Conservation (phyloP, 108 stramenopile genomes). For the Skeletonema menzelii region DNA sequence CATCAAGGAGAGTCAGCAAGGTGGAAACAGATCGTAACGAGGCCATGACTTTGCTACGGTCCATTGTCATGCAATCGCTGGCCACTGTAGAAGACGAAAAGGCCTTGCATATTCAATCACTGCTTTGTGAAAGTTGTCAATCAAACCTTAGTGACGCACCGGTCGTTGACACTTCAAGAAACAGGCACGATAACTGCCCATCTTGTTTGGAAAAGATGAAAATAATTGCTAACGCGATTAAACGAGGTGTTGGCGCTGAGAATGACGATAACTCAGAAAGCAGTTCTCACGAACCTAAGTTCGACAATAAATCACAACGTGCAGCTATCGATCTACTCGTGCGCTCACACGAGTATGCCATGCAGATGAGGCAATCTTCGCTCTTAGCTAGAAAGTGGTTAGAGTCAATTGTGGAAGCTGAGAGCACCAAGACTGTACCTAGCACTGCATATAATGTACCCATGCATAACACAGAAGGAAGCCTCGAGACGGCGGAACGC, state of each 20-base stretch:
- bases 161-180: neutral
- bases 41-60: neutral
- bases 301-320: constrained; percentile 27
- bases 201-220: constrained; percentile 19
- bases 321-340: constrained; percentile 51
- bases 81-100: neutral
- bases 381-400: constrained; percentile 71
- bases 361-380: constrained; percentile 63
- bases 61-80: neutral
- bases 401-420: constrained; percentile 39
- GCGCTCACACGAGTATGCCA: constrained; percentile 63
- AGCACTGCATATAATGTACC: neutral
- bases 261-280: constrained; percentile 12
- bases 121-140: constrained; percentile 15
- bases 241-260: constrained; percentile 8
- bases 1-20: neutral
- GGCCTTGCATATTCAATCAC: neutral
- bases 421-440: neutral
- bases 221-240: constrained; percentile 25
- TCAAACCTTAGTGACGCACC: neutral
- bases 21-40: neutral
- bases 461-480: neutral
- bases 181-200: neutral
- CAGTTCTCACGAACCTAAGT: constrained; percentile 15
- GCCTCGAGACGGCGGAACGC: constrained; percentile 36